Evolutionary conservation across 768 basidiomycete genomes (phyloP).

Genomic region (Lactifluus subvellereus): DNA sequence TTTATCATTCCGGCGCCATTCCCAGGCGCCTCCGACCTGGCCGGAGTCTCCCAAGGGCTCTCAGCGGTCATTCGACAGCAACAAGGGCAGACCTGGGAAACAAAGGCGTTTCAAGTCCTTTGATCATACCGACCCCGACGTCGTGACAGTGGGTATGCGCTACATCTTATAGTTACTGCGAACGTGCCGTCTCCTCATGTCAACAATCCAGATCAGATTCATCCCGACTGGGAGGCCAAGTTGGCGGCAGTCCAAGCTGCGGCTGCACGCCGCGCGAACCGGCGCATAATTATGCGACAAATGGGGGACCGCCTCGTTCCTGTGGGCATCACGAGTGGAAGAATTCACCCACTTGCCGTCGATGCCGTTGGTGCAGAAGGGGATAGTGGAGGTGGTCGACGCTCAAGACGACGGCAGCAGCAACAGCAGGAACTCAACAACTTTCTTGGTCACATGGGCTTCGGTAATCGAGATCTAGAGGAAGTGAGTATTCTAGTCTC

Average conservation of each 20-base stretch:
- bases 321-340: slow-evolving; percentile 89
- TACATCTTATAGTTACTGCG: not conserved
- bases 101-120: slow-evolving; percentile 86
- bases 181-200: slow-evolving; percentile 10
- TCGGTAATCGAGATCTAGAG: slow-evolving; percentile 86
- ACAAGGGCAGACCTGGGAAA: slow-evolving; percentile 24
- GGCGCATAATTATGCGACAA: slow-evolving; percentile 97
- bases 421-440: slow-evolving; percentile 56
- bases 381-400: slow-evolving; percentile 40
- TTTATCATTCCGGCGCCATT: slow-evolving; percentile 5
- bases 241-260: slow-evolving; percentile 89
- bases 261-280: slow-evolving; percentile 91
- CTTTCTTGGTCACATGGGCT: slow-evolving; percentile 52
- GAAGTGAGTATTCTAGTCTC: slow-evolving; percentile 50
- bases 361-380: slow-evolving; percentile 48
- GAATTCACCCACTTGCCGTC: slow-evolving; percentile 61
- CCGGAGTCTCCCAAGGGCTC: slow-evolving; percentile 48
- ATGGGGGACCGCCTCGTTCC: slow-evolving; percentile 97
- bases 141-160: slow-evolving; percentile 78
- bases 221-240: slow-evolving; percentile 98
- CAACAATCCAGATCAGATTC: slow-evolving; percentile 71
- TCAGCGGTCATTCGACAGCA: slow-evolving; percentile 33
- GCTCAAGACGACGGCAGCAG: slow-evolving; percentile 53
- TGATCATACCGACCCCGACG: slow-evolving; percentile 78
- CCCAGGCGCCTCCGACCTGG: slow-evolving; percentile 36